Conservation (phyloP, 352 stramenopile species). For the Pythium rhizo-oryzae region DNA sequence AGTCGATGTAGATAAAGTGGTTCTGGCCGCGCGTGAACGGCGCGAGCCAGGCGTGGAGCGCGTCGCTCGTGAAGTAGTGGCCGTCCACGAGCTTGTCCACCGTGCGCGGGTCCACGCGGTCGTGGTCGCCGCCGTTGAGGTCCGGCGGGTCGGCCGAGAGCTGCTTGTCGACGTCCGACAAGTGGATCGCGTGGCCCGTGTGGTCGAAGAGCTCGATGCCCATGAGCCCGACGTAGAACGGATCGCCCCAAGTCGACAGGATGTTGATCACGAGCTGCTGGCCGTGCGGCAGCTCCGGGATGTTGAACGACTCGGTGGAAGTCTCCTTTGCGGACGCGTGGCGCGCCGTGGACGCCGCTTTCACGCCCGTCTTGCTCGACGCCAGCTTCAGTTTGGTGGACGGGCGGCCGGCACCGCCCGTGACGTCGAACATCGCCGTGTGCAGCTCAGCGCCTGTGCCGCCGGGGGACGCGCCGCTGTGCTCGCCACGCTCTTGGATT, state of each 20-base stretch:
- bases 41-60: constrained; percentile 89
- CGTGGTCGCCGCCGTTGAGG: constrained; percentile 84
- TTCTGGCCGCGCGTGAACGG: constrained; percentile 78
- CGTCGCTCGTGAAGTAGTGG: constrained; percentile 85
- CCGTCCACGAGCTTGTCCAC: constrained; percentile 91
- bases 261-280: constrained; percentile 84
- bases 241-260: constrained; percentile 88
- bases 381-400: not conserved
- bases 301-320: constrained; percentile 52
- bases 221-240: constrained; percentile 91
- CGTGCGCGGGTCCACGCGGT: constrained; percentile 74
- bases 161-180: constrained; percentile 71
- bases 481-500: not conserved
- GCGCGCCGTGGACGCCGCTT: not conserved
- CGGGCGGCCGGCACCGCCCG: not conserved
- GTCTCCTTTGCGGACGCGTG: not conserved
- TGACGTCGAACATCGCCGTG: constrained; percentile 14
- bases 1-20: constrained; percentile 80
- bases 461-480: not conserved
- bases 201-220: constrained; percentile 91
- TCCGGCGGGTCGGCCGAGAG: constrained; percentile 75
- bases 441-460: not conserved
- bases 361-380: not conserved
- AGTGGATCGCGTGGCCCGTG: constrained; percentile 59
- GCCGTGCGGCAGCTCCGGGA: constrained; percentile 72